These are phyloP conservation scores for Epichloe baconii DNA, from an alignment of 2,329 filamentous ascomycete genomes.

Conservation along the genomic window DNA sequence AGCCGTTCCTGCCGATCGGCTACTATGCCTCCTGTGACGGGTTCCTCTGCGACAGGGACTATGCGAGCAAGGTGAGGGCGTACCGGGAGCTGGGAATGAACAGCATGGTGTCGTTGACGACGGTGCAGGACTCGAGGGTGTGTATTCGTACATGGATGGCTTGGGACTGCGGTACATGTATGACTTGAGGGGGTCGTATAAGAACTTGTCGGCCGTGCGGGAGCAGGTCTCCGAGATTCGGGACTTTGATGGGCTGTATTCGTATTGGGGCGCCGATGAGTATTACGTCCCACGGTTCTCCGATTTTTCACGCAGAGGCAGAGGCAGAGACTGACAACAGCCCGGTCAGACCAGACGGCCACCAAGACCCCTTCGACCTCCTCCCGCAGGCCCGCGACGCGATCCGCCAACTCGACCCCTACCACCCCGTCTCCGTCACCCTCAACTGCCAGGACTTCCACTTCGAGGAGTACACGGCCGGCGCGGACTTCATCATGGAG, in stretches of 20 bases:
- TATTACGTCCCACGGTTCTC: constrained; percentile 9
- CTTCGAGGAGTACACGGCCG: constrained; percentile 39
- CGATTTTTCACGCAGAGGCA: background rate
- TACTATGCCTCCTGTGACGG: constrained; percentile 30
- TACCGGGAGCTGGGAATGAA: constrained; percentile 29
- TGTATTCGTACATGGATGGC: constrained; percentile 26
- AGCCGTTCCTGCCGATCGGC: constrained; percentile 30
- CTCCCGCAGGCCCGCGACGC: constrained; percentile 28
- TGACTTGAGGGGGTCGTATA: constrained; percentile 30
- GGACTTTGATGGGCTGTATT: constrained; percentile 26
- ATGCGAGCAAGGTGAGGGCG: constrained; percentile 17
- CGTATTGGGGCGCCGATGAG: constrained; percentile 35
- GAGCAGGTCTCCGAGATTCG: constrained; percentile 27
- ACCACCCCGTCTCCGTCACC: constrained; percentile 45
- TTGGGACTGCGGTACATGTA: constrained; percentile 30
- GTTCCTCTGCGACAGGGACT: constrained; percentile 28
- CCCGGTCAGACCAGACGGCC: constrained; percentile 34
- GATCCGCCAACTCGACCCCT: constrained; percentile 40
- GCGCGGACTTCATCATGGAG: constrained; percentile 45
- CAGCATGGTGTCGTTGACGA: constrained; percentile 30
- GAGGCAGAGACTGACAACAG: background rate
- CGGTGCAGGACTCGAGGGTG: constrained; percentile 22
- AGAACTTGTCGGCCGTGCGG: constrained; percentile 27
- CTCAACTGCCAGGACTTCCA: constrained; percentile 52
- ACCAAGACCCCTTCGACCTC: constrained; percentile 38